Evolutionary conservation across 345 rosid species (phyloP).

Genomic region (Populus simonii): DNA sequence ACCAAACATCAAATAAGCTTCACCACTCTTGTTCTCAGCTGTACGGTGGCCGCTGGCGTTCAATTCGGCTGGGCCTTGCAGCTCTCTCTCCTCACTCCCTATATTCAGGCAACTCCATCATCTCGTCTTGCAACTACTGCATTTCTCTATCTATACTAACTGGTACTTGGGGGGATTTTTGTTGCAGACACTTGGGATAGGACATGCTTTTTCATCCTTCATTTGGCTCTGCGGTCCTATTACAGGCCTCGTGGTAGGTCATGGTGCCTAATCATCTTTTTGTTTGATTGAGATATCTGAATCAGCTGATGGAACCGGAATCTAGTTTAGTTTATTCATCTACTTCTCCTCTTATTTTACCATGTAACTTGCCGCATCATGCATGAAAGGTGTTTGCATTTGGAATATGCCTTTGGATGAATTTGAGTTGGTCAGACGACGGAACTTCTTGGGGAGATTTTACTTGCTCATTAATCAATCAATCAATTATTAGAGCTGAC

Average conservation of each 20-base stretch:
- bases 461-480: too few species aligned
- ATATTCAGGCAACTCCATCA: slow-evolving; percentile 67
- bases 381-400: neutral
- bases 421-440: neutral
- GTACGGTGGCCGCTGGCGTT: slow-evolving; percentile 92
- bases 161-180: neutral
- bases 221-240: slow-evolving; percentile 99
- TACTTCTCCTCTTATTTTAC: neutral
- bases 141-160: neutral
- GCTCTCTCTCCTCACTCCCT: slow-evolving; percentile 89
- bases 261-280: slow-evolving; percentile 9
- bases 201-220: slow-evolving; percentile 93
- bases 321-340: neutral
- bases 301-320: neutral
- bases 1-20: slow-evolving; percentile 44
- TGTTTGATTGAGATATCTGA: neutral
- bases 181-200: slow-evolving; percentile 91
- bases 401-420: neutral
- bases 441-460: neutral
- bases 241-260: slow-evolving; percentile 95
- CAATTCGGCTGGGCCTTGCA: slow-evolving; percentile 99
- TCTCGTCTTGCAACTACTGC: neutral
- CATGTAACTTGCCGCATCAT: neutral
- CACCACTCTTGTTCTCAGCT: slow-evolving; percentile 62
- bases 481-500: neutral